phyloP scores from a whole-genome alignment of 2,329 filamentous ascomycete genomes.

The Plectosphaerella plurivora region DNA sequence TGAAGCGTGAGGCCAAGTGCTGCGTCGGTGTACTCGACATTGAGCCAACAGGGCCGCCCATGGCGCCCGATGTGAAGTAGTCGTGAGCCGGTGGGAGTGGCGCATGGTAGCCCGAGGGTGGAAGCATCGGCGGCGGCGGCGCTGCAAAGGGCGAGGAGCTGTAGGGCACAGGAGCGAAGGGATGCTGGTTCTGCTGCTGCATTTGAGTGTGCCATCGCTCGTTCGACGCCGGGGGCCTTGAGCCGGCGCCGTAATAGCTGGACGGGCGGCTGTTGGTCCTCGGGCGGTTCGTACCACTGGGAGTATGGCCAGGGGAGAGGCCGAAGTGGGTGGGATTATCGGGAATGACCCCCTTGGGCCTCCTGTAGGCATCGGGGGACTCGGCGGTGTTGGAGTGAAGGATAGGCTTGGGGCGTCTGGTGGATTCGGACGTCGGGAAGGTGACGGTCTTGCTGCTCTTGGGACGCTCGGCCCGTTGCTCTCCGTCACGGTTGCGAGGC shows the following conservation, averaged over 20 bases:
- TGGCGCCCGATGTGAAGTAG: conserved; percentile 9
- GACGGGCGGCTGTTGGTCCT: conserved; percentile 2
- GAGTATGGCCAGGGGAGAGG: neutral
- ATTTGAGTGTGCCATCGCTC: conserved; percentile 8
- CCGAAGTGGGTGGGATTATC: conserved; percentile 33
- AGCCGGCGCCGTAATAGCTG: conserved; percentile 13
- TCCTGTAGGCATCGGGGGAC: conserved; percentile 15
- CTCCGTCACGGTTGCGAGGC: conserved; percentile 2
- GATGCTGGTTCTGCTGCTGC: neutral
- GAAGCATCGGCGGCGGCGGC: conserved; percentile 3
- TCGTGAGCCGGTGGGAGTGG: conserved; percentile 5
- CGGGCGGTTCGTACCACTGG: neutral
- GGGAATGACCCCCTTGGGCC: conserved; percentile 14
- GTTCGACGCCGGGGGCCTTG: conserved; percentile 11
- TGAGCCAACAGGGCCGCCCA: conserved; percentile 12
- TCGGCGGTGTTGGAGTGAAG: conserved; percentile 16
- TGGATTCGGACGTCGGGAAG: conserved; percentile 2
- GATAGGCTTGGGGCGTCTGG: conserved; percentile 31
- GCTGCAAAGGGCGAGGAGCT: neutral
- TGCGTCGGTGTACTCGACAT: conserved; percentile 5
- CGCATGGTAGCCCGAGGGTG: conserved; percentile 4
- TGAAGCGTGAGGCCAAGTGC: conserved; percentile 8
- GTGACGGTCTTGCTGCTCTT: neutral
- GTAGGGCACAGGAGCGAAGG: conserved; percentile 4
- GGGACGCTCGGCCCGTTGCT: neutral